Conservation (phyloP, 2,329 filamentous ascomycete genomes). For the Fusarium nygamai region DNA sequence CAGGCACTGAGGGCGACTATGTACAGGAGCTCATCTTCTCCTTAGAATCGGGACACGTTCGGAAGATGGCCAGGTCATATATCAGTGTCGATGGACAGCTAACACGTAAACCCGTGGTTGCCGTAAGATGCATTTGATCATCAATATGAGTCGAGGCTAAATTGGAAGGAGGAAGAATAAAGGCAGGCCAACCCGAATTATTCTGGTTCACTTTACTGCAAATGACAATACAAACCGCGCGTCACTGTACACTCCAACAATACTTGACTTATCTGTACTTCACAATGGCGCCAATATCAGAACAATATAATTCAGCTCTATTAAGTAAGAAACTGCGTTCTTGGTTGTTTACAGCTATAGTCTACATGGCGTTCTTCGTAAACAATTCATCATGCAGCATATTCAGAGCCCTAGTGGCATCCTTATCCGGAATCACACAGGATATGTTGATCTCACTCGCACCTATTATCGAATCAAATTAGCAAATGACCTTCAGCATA, state of each 20-base stretch:
- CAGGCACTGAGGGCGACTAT: too few species aligned
- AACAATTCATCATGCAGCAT: not conserved
- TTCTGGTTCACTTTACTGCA: not conserved
- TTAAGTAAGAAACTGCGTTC: not conserved
- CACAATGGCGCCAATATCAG: too few species aligned
- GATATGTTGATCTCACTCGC: not conserved
- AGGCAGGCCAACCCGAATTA: not conserved
- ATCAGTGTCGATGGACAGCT: too few species aligned
- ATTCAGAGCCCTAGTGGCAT: not conserved
- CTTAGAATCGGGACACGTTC: not conserved
- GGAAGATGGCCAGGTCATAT: too few species aligned
- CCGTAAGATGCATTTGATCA: too few species aligned
- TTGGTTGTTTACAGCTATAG: not conserved
- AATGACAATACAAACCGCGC: too few species aligned
- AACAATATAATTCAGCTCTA: too few species aligned
- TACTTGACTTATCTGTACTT: not conserved
- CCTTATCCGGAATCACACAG: not conserved
- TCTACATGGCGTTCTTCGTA: not conserved
- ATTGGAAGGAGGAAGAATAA: not conserved
- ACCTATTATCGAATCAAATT: not conserved
- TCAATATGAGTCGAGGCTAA: too few species aligned
- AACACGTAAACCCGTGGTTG: too few species aligned
- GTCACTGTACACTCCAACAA: not conserved
- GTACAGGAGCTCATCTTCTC: not conserved
- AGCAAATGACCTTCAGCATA: not conserved